Conservation (phyloP, 495 filamentous ascomycete genomes). For the Tuber indicum region DNA sequence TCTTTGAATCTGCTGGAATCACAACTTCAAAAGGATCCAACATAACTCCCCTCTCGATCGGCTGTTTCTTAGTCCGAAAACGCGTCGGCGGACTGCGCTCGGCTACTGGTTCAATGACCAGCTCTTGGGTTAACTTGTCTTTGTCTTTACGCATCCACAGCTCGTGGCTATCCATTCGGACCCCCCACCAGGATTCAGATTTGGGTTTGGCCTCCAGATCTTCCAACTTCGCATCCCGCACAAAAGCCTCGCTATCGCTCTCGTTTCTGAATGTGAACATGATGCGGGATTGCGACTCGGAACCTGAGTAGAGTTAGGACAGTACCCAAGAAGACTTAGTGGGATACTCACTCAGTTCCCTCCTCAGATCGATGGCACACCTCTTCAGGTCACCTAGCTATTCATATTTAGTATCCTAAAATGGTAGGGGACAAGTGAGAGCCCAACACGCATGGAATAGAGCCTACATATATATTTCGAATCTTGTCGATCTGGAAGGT, state of each 20-base stretch:
- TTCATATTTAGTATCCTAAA: background rate
- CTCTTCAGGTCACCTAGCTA: background rate
- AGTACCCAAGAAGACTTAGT: background rate
- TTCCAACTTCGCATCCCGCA: background rate
- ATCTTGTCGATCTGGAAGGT: background rate
- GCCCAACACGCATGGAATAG: background rate
- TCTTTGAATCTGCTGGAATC: background rate
- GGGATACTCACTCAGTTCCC: background rate
- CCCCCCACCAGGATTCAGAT: background rate
- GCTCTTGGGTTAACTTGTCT: background rate
- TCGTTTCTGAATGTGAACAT: background rate
- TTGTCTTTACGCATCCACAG: background rate
- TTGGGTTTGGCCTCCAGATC: background rate
- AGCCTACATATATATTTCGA: background rate
- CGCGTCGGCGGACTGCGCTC: background rate
- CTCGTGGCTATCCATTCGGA: background rate
- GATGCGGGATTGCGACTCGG: background rate
- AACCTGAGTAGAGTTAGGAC: background rate
- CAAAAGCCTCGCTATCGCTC: constrained; percentile 1
- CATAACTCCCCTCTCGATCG: background rate
- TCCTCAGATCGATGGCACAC: background rate
- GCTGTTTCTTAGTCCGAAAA: background rate
- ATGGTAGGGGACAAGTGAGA: background rate
- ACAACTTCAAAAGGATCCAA: constrained; percentile 1
- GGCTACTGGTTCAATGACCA: background rate